A percentile compares a stretch with the other conserved stretches of the same genome.
Evolutionary conservation across 805 yeast species (phyloP).

Genomic region (Candida bentonensis): DNA sequence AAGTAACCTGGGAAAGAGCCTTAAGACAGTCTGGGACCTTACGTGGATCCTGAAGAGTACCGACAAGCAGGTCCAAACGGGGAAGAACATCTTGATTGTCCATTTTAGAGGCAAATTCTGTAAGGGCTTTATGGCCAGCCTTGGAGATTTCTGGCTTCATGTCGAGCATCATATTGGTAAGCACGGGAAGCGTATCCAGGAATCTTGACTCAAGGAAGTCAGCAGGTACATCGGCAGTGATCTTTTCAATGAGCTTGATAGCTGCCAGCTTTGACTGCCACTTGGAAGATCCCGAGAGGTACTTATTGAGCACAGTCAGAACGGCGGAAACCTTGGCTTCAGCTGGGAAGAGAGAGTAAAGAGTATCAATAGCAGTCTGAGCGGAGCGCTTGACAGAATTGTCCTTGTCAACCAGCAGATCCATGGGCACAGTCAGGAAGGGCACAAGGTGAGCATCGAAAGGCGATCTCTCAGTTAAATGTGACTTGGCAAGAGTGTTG

Average conservation of each 20-base stretch:
- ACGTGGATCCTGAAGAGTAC: conserved; percentile 79
- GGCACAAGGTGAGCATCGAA: conserved; percentile 61
- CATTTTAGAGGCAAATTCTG: conserved; percentile 59
- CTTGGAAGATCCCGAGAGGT: conserved; percentile 71
- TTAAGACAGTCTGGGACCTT: conserved; percentile 83
- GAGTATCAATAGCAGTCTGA: conserved; percentile 58
- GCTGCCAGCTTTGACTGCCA: conserved; percentile 87
- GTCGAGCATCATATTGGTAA: conserved; percentile 84
- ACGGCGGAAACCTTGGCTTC: conserved; percentile 69
- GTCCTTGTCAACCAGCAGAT: conserved; percentile 75
- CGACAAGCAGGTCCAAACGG: conserved; percentile 70
- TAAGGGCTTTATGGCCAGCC: conserved; percentile 61
- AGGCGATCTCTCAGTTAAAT: conserved; percentile 49
- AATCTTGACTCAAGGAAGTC: conserved; percentile 77
- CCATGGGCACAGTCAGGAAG: conserved; percentile 50
- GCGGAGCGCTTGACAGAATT: conserved; percentile 75
- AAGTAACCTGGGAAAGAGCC: conserved; percentile 82
- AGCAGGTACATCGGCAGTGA: conserved; percentile 66
- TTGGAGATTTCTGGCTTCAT: conserved; percentile 92
- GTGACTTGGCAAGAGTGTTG: conserved; percentile 42
- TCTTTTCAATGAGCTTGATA: conserved; percentile 54
- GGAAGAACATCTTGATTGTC: conserved; percentile 89
- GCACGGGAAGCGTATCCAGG: conserved; percentile 62
- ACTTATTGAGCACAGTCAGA: conserved; percentile 43
- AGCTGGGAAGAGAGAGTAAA: conserved; percentile 55